These are phyloP conservation scores for Odonthalia washingtoniensis DNA, from an alignment of 31 red algal genomes.

Conservation along the genomic window DNA sequence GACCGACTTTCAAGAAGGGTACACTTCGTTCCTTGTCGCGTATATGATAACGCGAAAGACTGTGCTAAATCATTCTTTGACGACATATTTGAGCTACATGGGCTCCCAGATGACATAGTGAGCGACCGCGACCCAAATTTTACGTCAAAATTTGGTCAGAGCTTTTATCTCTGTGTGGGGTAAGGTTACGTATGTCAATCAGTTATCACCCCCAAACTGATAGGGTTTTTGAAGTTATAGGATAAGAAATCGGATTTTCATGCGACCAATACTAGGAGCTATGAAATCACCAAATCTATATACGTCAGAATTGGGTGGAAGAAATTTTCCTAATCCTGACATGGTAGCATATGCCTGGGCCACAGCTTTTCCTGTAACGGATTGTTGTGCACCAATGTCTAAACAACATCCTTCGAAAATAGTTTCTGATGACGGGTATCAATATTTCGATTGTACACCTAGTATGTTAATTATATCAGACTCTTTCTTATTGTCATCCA, in stretches of 20 bases:
- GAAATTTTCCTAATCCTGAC: too few relatives aligned
- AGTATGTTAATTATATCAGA: too few relatives aligned
- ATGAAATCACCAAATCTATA: too few relatives aligned
- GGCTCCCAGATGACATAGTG: not conserved
- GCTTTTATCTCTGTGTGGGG: not conserved
- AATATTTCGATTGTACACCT: too few relatives aligned
- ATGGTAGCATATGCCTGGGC: too few relatives aligned
- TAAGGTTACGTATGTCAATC: not conserved
- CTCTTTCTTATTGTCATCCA: too few relatives aligned
- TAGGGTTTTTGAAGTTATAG: not conserved
- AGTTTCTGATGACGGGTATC: too few relatives aligned
- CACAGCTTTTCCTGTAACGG: too few relatives aligned
- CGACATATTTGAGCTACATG: constrained; percentile 21
- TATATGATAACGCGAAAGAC: constrained; percentile 28
- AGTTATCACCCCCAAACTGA: not conserved
- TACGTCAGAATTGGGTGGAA: too few relatives aligned
- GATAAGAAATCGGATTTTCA: not conserved
- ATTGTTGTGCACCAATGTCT: too few relatives aligned
- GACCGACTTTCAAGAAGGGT: constrained; percentile 36
- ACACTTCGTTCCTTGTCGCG: constrained; percentile 26
- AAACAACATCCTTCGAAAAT: too few relatives aligned
- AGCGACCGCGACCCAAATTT: not conserved
- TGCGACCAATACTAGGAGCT: too few relatives aligned
- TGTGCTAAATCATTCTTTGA: constrained; percentile 24
- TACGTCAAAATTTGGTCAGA: not conserved